Base-by-base conservation (phyloP, 2,329 filamentous ascomycete genomes). In the Peltaster fructicola region DNA sequence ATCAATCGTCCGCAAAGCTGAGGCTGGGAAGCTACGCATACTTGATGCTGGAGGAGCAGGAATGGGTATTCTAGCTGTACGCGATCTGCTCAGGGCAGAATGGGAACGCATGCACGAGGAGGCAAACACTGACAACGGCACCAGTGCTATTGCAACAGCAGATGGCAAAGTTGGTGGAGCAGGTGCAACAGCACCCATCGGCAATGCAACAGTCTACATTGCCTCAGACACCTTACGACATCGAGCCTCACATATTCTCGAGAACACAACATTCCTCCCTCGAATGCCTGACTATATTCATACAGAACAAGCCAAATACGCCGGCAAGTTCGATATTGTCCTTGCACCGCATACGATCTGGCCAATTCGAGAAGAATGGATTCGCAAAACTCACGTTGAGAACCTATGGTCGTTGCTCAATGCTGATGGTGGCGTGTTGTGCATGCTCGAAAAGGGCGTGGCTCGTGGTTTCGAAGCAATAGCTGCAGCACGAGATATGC, bases 381-480 rank as follows among this genome's bases (percentile, higher is more conserved):
- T 76, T 41, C 74, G 84, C 22, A 84, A 78, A 43, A 66, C 74
- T 16, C 62, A 88, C 25, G 59, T 93, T 11, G 72, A 90, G 43
- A 92, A 91, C 32, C 65, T 95, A 2, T 98, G 88, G 88, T 73
- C 69, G 8, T 61, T 93, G 24, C 60, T 93, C 4, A 79, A 77
- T 25, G 77, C 77, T 2, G 64, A 84, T 10, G 85, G 85, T 2
- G 88, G 88, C 17, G 66, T 98, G 8, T 61, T 98, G 4, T 68
- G 95, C 23, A 53, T 95, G 3, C 56, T 93, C 12, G 88, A 98
- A 48, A 95, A 93, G 49, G 88, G 82, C 0, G 68, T 91, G 8
- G 79, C 82, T 8, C 70, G 80, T 20, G 88, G 88, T 0, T 98
- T 98, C 37, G 88, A 95, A 48, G 78, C 80, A 8, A 69, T 98